phyloP scores from a whole-genome alignment of 805 yeast species.

The Hanseniaspora mollemarum region DNA sequence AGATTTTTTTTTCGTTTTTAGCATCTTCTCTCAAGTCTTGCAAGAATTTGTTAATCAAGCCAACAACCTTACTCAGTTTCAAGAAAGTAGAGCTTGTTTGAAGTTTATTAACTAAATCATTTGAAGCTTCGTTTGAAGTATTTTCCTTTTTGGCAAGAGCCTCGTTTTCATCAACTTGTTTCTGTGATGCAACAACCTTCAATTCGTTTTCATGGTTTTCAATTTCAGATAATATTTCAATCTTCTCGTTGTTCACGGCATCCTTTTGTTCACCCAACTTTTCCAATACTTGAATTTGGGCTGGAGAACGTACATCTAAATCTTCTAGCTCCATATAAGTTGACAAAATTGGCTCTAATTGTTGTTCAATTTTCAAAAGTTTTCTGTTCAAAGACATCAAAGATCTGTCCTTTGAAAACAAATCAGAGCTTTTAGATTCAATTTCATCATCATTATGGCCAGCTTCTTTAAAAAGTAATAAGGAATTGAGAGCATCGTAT shows the following conservation, averaged over 20 bases:
- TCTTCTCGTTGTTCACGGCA: conserved; percentile 20
- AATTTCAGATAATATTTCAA: conserved; percentile 12
- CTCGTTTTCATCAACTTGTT: neutral
- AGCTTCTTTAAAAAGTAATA: neutral
- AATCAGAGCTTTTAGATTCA: conserved; percentile 7
- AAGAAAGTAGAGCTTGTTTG: neutral
- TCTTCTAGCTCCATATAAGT: conserved; percentile 33
- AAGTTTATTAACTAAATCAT: neutral
- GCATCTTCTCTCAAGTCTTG: neutral
- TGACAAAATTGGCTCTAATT: conserved; percentile 28
- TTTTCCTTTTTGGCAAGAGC: neutral
- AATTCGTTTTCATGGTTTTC: neutral
- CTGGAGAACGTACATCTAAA: conserved; percentile 25
- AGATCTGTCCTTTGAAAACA: neutral
- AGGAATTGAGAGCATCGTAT: conserved; percentile 15
- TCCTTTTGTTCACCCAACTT: conserved; percentile 28
- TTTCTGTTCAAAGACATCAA: neutral
- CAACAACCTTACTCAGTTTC: neutral
- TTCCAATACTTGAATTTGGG: conserved; percentile 21
- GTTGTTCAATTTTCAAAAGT: conserved; percentile 2
- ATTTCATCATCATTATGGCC: conserved; percentile 9
- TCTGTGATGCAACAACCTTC: neutral
- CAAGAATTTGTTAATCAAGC: neutral
- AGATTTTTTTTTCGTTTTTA: neutral
- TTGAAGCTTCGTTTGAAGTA: neutral